Base-by-base conservation (phyloP, 257 asterid genomes). In the Gardenia jasminoides region DNA sequence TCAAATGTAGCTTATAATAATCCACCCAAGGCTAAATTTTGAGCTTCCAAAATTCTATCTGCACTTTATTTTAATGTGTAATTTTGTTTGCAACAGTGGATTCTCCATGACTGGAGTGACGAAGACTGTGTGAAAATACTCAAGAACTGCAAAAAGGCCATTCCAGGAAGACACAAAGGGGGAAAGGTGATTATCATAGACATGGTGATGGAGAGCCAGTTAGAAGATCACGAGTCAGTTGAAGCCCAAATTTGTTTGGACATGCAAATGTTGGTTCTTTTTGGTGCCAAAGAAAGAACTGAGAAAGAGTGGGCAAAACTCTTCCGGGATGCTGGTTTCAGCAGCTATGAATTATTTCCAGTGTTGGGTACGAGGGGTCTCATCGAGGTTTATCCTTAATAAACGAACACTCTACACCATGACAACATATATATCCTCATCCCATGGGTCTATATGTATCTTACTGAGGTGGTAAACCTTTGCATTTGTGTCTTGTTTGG, bases 61-160 rank as follows among this genome's bases (percentile, higher is more conserved):
- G n/a, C n/a, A n/a, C n/a, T n/a, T n/a, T n/a, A n/a, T n/a, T n/a
- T n/a, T n/a, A n/a, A n/a, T n/a, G n/a, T n/a, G n/a, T n/a, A n/a
- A n/a, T n/a, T n/a, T n/a, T n/a, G n/a, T n/a, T n/a, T n/a, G n/a
- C n/a, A n/a, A n/a, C n/a, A 85, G 86, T 82, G 86, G 85, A 79
- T 85, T 44, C 61, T 85, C 31, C 85, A 84, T 54, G 83, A 82
- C 3, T 84, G 82, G 88, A 72, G 59, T 20, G 88, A 84, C 6
- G 78, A 82, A 67, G 82, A 79, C 47, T 75, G 80, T 7, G 50
- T 84, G 12, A 46, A 71, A 31, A 66, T 76, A 44, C 19, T 85
- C 5, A 48, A 72, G 78, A 85, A 72, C 39, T 82, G 82, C 12
- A 85, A 72, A 58, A 82, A 82, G 10, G 82, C 88, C 16, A 72